phyloP scores from a whole-genome alignment of 1,284 basidiomycete species.

The Apiotrichum brassicae region DNA sequence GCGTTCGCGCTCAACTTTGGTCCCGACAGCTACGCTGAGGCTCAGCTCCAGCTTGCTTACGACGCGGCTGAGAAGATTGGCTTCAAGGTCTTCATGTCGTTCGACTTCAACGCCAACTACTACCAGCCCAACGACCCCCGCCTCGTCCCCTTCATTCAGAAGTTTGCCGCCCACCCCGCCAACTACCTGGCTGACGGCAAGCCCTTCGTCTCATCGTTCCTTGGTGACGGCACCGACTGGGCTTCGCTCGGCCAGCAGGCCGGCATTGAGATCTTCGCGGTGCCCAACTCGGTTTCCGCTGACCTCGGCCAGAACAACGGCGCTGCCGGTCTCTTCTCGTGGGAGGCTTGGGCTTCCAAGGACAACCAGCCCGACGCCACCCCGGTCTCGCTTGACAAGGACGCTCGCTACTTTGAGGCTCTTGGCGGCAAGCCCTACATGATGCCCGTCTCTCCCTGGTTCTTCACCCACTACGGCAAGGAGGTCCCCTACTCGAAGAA shows the following conservation, averaged over 20 bases:
- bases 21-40: slow-evolving; percentile 31
- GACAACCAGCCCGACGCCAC: slow-evolving; percentile 35
- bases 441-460: slow-evolving; percentile 45
- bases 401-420: slow-evolving; percentile 30
- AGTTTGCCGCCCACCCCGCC: slow-evolving; percentile 26
- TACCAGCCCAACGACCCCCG: slow-evolving; percentile 22
- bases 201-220: slow-evolving; percentile 43
- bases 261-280: slow-evolving; percentile 33
- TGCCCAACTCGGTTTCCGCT: slow-evolving; percentile 24
- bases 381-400: slow-evolving; percentile 26
- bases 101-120: slow-evolving; percentile 49
- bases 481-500: slow-evolving; percentile 45
- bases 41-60: slow-evolving; percentile 41
- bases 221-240: slow-evolving; percentile 45
- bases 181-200: slow-evolving; percentile 36
- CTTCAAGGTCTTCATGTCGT: slow-evolving; percentile 43
- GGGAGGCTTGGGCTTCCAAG: slow-evolving; percentile 43
- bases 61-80: slow-evolving; percentile 27
- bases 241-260: slow-evolving; percentile 17
- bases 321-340: slow-evolving; percentile 40
- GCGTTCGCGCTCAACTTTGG: slow-evolving; percentile 47
- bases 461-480: slow-evolving; percentile 44
- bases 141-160: slow-evolving; percentile 15
- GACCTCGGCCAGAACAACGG: slow-evolving; percentile 16
- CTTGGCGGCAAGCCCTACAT: slow-evolving; percentile 33